Conservation (phyloP, 2,329 filamentous ascomycete genomes). For the Fusarium avenaceum region DNA sequence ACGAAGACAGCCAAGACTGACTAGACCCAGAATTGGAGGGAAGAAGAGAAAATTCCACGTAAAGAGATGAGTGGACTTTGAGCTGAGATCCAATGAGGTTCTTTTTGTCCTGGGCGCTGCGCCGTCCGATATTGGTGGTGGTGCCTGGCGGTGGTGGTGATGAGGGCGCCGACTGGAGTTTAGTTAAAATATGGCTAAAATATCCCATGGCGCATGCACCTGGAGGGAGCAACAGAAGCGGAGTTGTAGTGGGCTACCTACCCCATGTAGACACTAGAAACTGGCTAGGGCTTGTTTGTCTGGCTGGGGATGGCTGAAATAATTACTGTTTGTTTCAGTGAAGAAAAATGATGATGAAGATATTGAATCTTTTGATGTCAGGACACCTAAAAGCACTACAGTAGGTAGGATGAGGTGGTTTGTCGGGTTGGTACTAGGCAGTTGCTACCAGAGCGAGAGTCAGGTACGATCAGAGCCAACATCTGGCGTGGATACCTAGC, state of each 20-base stretch:
- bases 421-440: not conserved
- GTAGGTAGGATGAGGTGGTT: too few relatives aligned
- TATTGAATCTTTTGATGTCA: not conserved
- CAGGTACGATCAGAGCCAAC: conserved; percentile 3
- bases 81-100: conserved; percentile 21
- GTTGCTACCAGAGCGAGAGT: not conserved
- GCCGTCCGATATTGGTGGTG: conserved; percentile 36
- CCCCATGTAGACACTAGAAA: conserved; percentile 17
- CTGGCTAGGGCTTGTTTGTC: not conserved
- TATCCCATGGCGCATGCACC: conserved; percentile 14
- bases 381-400: too few relatives aligned
- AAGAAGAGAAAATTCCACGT: conserved; percentile 34
- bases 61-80: conserved; percentile 36
- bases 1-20: conserved; percentile 27
- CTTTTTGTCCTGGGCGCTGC: conserved; percentile 37
- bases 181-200: conserved; percentile 14
- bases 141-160: conserved; percentile 26
- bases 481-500: conserved; percentile 6
- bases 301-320: conserved; percentile 2
- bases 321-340: conserved; percentile 2
- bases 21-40: conserved; percentile 29
- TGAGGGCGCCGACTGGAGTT: conserved; percentile 33
- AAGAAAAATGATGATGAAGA: not conserved
- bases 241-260: not conserved
- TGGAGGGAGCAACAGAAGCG: conserved; percentile 10